Conservation (phyloP, 768 basidiomycete genomes). For the Tulasnella sp. region DNA sequence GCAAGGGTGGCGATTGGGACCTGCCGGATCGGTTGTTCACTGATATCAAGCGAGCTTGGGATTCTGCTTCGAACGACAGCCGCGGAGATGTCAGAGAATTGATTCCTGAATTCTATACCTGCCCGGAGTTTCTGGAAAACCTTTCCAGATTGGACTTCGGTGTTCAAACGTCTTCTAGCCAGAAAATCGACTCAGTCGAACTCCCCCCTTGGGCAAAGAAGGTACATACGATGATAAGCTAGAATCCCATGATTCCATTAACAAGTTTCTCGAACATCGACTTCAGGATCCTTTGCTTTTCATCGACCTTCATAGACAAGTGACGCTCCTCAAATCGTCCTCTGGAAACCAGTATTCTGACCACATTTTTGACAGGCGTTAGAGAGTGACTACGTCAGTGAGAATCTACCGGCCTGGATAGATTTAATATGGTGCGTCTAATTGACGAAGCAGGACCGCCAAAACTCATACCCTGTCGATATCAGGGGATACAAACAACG, state of each 20-base stretch:
- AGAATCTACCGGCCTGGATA: slow-evolving; percentile 80
- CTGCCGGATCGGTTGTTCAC: slow-evolving; percentile 83
- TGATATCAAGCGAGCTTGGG: slow-evolving; percentile 71
- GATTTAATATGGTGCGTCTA: slow-evolving; percentile 65
- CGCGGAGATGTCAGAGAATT: slow-evolving; percentile 90
- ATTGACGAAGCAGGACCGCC: slow-evolving; percentile 17
- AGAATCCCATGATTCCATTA: background rate
- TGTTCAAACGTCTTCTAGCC: slow-evolving; percentile 58
- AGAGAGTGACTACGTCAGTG: slow-evolving; percentile 80
- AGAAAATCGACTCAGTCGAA: slow-evolving; percentile 79
- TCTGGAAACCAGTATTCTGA: background rate
- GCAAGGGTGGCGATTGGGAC: slow-evolving; percentile 90
- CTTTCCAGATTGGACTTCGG: slow-evolving; percentile 73
- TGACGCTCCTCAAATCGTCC: slow-evolving; percentile 31
- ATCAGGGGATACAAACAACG: slow-evolving; percentile 66
- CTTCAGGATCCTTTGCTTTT: slow-evolving; percentile 69
- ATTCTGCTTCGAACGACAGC: slow-evolving; percentile 75
- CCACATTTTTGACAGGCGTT: slow-evolving; percentile 49
- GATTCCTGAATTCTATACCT: slow-evolving; percentile 82
- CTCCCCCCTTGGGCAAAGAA: slow-evolving; percentile 83
- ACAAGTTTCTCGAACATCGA: background rate
- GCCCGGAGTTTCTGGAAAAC: slow-evolving; percentile 86
- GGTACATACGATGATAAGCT: background rate
- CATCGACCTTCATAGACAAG: slow-evolving; percentile 65
- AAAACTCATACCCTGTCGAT: background rate